phyloP scores from a whole-genome alignment of 495 filamentous ascomycete genomes.

The Penicillium crystallinum region DNA sequence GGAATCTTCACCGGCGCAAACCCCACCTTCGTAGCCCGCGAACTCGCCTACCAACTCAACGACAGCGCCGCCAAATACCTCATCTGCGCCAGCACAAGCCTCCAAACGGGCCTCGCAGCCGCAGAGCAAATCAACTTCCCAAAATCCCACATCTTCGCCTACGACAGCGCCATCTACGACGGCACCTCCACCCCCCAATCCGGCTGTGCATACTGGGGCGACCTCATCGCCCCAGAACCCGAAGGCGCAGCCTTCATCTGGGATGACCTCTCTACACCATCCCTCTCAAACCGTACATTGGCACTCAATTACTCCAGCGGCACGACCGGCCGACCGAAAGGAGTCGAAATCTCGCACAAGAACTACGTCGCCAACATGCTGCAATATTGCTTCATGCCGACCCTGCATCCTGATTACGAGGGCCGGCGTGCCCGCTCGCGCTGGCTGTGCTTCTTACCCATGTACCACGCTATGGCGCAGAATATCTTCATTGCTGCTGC shows the following conservation, averaged over 20 bases:
- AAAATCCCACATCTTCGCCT: constrained; percentile 42
- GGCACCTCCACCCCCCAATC: constrained; percentile 29
- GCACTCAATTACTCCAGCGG: constrained; percentile 71
- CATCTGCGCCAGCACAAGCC: constrained; percentile 46
- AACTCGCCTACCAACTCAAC: constrained; percentile 69
- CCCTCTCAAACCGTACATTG: constrained; percentile 38
- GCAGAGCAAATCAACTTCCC: constrained; percentile 36
- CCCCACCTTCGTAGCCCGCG: constrained; percentile 63
- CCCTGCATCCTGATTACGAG: constrained; percentile 45
- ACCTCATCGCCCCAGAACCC: constrained; percentile 36
- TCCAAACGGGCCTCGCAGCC: constrained; percentile 42
- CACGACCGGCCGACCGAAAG: constrained; percentile 80
- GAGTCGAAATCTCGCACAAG: constrained; percentile 71
- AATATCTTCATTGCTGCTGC: constrained; percentile 43
- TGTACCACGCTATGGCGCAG: constrained; percentile 65
- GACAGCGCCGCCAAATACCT: constrained; percentile 65
- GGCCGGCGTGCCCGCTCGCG: constrained; percentile 17
- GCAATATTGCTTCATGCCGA: constrained; percentile 45
- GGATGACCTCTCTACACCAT: constrained; percentile 34
- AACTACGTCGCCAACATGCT: constrained; percentile 68
- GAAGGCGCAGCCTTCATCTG: constrained; percentile 44
- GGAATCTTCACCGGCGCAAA: constrained; percentile 78
- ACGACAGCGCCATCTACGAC: constrained; percentile 43
- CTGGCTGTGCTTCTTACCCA: constrained; percentile 61
- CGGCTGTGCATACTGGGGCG: constrained; percentile 48